Conservation (phyloP, 2,329 filamentous ascomycete species). For the Cadophora gregata region DNA sequence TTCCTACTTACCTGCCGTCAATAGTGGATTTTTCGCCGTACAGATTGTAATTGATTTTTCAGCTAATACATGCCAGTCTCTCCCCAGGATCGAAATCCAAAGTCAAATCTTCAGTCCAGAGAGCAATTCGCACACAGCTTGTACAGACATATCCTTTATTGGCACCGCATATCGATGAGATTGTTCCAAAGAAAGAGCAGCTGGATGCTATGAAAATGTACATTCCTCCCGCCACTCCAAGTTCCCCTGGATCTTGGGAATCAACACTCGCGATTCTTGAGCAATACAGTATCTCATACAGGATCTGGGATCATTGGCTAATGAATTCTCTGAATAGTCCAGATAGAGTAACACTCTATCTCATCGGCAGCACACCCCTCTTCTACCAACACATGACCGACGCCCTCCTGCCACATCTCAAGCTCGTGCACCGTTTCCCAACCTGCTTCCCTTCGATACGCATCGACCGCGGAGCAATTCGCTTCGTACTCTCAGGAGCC, state of each 20-base stretch:
- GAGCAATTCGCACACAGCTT: constrained; percentile 81
- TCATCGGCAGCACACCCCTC: constrained; percentile 76
- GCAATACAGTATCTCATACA: neutral
- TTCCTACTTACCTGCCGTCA: neutral
- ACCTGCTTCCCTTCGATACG: constrained; percentile 81
- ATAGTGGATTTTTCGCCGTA: neutral
- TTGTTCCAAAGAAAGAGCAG: constrained; percentile 93
- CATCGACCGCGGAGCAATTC: constrained; percentile 94
- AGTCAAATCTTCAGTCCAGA: constrained; percentile 95
- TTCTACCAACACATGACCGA: constrained; percentile 86
- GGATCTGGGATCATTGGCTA: constrained; percentile 23
- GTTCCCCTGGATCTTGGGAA: neutral
- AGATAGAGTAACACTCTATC: constrained; percentile 88
- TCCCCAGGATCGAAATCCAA: constrained; percentile 84
- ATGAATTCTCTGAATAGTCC: constrained; percentile 55
- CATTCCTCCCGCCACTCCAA: constrained; percentile 29
- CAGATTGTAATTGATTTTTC: neutral
- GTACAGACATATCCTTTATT: constrained; percentile 86
- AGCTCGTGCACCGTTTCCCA: constrained; percentile 89
- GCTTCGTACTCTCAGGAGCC: constrained; percentile 92
- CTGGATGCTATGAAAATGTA: constrained; percentile 88
- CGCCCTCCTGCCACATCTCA: constrained; percentile 84
- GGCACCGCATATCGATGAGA: constrained; percentile 86
- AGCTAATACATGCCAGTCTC: constrained; percentile 59
- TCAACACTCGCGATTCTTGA: neutral